Evolutionary conservation across 2,329 filamentous ascomycete genomes (phyloP).

Genomic region (Fusarium xyrophilum): DNA sequence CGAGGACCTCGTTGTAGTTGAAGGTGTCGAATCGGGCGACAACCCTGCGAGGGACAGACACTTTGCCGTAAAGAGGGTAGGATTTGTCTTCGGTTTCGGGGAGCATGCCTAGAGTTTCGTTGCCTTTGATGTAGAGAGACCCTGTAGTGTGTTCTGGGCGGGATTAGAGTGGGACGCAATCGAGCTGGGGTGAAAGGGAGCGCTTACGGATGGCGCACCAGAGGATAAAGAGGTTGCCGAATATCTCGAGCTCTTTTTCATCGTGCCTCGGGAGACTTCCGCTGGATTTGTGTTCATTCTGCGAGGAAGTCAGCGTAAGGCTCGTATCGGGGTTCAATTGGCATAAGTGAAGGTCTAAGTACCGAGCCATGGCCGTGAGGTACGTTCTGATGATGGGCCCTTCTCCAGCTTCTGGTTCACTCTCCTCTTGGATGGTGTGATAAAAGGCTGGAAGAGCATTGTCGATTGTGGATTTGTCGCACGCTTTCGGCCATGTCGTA

Average conservation of each 20-base stretch:
- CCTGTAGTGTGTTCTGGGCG: constrained; percentile 53
- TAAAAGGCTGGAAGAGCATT: constrained; percentile 41
- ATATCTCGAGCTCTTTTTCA: constrained; percentile 45
- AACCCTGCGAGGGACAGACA: constrained; percentile 54
- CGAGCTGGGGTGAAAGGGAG: background rate
- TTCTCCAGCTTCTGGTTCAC: background rate
- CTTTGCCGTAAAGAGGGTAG: constrained; percentile 49
- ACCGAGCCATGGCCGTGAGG: constrained; percentile 30
- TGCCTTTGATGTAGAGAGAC: constrained; percentile 52
- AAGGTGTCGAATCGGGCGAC: constrained; percentile 56
- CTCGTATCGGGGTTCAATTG: background rate
- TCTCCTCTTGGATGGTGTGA: constrained; percentile 32
- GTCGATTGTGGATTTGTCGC: constrained; percentile 45
- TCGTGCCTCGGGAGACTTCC: constrained; percentile 2
- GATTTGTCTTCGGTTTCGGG: constrained; percentile 45
- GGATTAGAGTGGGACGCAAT: background rate
- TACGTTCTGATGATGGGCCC: constrained; percentile 37
- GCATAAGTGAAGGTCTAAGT: constrained; percentile 34
- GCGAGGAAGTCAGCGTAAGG: background rate
- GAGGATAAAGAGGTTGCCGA: constrained; percentile 52
- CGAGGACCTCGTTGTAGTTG: constrained; percentile 47
- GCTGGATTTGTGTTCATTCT: background rate
- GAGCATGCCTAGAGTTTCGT: constrained; percentile 51
- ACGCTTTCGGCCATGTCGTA: constrained; percentile 46
- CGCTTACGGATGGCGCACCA: constrained; percentile 58